Evolutionary conservation across 371 early-diverging fungal species (phyloP), one percentile per base, ranked within the genome.

Genomic region (Sporodiniella umbellata): DNA sequence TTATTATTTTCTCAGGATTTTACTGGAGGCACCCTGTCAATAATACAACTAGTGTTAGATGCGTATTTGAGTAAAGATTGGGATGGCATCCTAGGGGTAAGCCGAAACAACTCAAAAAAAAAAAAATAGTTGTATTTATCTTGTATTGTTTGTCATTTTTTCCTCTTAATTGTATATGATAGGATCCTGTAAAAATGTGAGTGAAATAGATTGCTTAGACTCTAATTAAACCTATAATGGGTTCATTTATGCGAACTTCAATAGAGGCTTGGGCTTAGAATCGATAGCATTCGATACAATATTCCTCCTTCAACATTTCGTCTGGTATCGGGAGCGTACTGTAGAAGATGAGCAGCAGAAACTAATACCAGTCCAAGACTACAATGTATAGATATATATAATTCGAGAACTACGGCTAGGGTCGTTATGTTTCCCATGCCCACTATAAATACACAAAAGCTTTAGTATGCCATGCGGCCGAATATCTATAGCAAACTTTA

Each of bases 291-390:
- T 95, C 60, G 93, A 94, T 47, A 30, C 89, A 14, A 33, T 93
- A 12, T 96, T 96, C 53, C 84, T 96, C 51, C 35, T 72, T 3
- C 96, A 96, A 57, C 96, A 96, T 47, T 94, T 82, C 60, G 58
- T 89, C 8, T 60, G 88, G 3, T 92, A 89, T 62, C 68, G 78
- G n/a, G 61, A 72, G 42, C 26, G 26, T 18, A 25, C 25, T 19
- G 35, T 39, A 4, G 40, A 40, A 10, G 21, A 18, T 21, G 40
- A 40, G 15, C 40, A 40, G 12, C 40, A 40, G 8, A 21, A 40
- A 40, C 12, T 40, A 7, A 21, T 40, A 19, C 18, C 18, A 19
- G 8, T 22, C 10, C 40, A 69, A 4, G 58, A 66, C 26, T 51
- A 46, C 2, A 45, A 42, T 21, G 14, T 45, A 43, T 18, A 26